A percentile compares a stretch with the other conserved stretches of the same genome.
These are phyloP conservation scores for Salvia hispanica DNA, from an alignment of 257 asterid species.

Conservation along the genomic window DNA sequence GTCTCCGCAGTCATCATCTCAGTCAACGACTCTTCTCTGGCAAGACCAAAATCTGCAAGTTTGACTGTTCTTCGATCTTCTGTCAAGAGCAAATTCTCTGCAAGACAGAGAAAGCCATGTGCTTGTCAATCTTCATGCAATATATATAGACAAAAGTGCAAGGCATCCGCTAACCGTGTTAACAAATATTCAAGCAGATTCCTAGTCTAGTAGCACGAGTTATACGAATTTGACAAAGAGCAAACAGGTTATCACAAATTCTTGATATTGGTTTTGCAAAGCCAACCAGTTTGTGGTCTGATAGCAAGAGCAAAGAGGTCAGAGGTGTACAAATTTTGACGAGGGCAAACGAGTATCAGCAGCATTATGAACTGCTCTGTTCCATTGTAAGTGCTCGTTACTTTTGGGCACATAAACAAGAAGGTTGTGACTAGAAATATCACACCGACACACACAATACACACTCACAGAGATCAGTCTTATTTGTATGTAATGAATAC, in stretches of 20 bases:
- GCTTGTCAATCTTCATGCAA: too few species aligned
- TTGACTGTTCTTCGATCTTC: constrained; percentile 77
- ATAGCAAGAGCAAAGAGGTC: background rate
- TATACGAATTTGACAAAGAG: background rate
- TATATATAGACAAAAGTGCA: too few species aligned
- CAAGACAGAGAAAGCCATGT: constrained; percentile 24
- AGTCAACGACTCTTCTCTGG: constrained; percentile 95
- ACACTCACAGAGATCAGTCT: background rate
- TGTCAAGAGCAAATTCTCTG: constrained; percentile 92
- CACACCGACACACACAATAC: constrained; percentile 11
- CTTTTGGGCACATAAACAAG: too few species aligned
- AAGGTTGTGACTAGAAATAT: background rate
- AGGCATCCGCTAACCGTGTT: too few species aligned
- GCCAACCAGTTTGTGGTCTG: constrained; percentile 3
- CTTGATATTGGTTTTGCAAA: background rate
- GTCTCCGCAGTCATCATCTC: constrained; percentile 99
- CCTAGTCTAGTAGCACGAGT: background rate
- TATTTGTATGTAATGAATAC: background rate
- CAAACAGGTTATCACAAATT: background rate
- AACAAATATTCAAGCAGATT: background rate
- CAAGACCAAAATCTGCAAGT: constrained; percentile 96
- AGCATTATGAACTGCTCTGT: background rate
- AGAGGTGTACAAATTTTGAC: background rate
- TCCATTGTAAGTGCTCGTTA: too few species aligned
- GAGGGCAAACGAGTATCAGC: background rate